Conservation (phyloP, 2,329 filamentous ascomycete genomes). For the Cryphonectria parasitica region DNA sequence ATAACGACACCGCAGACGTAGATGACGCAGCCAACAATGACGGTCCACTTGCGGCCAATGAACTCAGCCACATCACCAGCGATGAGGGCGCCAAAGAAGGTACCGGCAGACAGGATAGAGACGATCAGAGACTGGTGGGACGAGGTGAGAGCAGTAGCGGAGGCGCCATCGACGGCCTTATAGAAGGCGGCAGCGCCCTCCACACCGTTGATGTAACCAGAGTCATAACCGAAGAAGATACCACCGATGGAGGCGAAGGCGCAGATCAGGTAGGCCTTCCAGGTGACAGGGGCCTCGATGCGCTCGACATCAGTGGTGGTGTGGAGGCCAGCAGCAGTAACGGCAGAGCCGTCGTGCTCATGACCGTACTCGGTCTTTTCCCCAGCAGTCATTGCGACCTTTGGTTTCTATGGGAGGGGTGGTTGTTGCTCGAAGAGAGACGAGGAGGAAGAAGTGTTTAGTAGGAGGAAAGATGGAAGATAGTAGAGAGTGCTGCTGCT, state of each 20-base stretch:
- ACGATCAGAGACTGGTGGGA: constrained; percentile 62
- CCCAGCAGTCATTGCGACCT: constrained; percentile 21
- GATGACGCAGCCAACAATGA: constrained; percentile 71
- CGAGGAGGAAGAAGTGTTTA: neutral
- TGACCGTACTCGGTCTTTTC: constrained; percentile 17
- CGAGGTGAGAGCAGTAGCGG: constrained; percentile 41
- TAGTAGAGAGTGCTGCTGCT: neutral
- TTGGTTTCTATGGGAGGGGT: neutral
- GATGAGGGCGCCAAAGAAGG: constrained; percentile 78
- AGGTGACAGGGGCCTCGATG: constrained; percentile 70
- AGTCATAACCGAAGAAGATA: constrained; percentile 81
- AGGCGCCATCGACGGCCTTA: constrained; percentile 51
- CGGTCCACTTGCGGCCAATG: constrained; percentile 73
- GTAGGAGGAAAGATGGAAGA: neutral
- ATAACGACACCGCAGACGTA: constrained; percentile 72
- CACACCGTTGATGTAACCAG: constrained; percentile 74
- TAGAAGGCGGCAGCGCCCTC: constrained; percentile 58
- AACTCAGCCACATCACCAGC: constrained; percentile 78
- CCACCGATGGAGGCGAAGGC: constrained; percentile 73
- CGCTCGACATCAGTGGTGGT: constrained; percentile 57
- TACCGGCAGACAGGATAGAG: constrained; percentile 77
- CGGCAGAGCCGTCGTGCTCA: constrained; percentile 10
- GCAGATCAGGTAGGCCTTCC: constrained; percentile 71
- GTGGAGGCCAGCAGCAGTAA: constrained; percentile 39
- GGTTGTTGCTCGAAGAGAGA: neutral